Conservation (phyloP, 495 filamentous ascomycete genomes). For the Lasiosphaeris hirsuta region DNA sequence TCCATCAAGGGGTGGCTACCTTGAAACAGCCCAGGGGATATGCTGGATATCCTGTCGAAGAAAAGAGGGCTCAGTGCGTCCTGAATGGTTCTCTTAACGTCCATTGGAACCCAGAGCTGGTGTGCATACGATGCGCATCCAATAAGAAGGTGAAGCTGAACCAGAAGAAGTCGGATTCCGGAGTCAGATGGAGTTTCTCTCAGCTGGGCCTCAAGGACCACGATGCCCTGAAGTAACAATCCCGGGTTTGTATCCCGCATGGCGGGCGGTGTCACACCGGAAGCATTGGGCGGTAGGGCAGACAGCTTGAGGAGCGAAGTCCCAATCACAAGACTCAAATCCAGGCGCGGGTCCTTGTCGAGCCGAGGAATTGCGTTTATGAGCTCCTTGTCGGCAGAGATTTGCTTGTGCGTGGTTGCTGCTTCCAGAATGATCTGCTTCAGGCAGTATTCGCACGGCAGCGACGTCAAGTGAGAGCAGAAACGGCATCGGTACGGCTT, state of each 20-base stretch:
- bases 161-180: conserved; percentile 41
- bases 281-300: conserved; percentile 17
- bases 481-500: conserved; percentile 29
- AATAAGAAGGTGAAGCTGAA: conserved; percentile 44
- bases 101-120: conserved; percentile 41
- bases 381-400: conserved; percentile 25
- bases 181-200: conserved; percentile 34
- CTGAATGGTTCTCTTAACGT: conserved; percentile 48
- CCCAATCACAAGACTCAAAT: conserved; percentile 42
- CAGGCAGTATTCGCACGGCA: conserved; percentile 33
- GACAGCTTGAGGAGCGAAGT: conserved; percentile 48
- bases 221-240: conserved; percentile 43
- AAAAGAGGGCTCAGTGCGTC: conserved; percentile 47
- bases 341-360: conserved; percentile 42
- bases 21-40: conserved; percentile 45
- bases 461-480: conserved; percentile 20
- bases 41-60: conserved; percentile 50
- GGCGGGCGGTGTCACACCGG: conserved; percentile 20
- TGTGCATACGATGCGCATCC: conserved; percentile 41
- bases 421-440: conserved; percentile 29
- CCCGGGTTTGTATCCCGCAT: conserved; percentile 29
- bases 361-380: conserved; percentile 23
- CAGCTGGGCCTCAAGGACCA: conserved; percentile 44
- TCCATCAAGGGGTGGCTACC: conserved; percentile 29
- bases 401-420: conserved; percentile 27